Percentiles rank a stretch among this genome's conserved stretches.
phyloP scores from a whole-genome alignment of 768 basidiomycete genomes.

The Hericium alpestre region DNA sequence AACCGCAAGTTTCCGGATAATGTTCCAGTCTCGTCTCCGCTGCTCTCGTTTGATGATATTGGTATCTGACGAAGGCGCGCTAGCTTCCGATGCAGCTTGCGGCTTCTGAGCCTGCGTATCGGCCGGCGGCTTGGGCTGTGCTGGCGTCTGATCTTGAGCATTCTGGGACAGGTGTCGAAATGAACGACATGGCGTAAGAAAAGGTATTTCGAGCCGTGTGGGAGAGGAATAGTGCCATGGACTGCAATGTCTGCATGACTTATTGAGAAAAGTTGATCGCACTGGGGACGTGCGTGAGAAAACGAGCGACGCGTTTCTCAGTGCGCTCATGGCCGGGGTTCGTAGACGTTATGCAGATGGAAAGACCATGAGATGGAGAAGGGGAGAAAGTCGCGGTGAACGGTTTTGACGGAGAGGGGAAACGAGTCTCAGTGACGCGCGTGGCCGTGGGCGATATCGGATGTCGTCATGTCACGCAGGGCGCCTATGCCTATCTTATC shows the following conservation, averaged over 20 bases:
- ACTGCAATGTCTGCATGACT: not conserved
- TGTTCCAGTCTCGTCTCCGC: slow-evolving; percentile 74
- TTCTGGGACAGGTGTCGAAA: slow-evolving; percentile 2
- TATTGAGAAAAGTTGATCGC: not conserved
- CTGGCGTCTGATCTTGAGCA: not conserved
- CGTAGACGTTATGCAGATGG: no score
- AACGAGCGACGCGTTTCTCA: not conserved
- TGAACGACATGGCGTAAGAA: not conserved
- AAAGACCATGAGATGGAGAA: no score
- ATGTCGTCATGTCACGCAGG: no score
- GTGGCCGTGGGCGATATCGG: no score
- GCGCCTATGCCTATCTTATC: no score
- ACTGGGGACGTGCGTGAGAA: not conserved
- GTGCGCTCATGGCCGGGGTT: not conserved
- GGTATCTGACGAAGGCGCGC: not conserved
- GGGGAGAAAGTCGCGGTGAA: no score
- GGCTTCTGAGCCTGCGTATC: not conserved
- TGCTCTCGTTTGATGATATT: slow-evolving; percentile 30
- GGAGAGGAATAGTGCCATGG: not conserved
- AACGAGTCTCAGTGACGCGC: no score
- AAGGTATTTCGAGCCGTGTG: not conserved
- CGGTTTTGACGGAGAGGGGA: no score
- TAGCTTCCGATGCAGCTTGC: not conserved
- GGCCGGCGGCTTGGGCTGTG: not conserved
- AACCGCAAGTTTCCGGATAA: slow-evolving; percentile 68